A percentile compares a stretch with the other conserved stretches of the same genome.
Evolutionary conservation across 768 basidiomycete genomes (phyloP).

Genomic region (Zangia roseola): DNA sequence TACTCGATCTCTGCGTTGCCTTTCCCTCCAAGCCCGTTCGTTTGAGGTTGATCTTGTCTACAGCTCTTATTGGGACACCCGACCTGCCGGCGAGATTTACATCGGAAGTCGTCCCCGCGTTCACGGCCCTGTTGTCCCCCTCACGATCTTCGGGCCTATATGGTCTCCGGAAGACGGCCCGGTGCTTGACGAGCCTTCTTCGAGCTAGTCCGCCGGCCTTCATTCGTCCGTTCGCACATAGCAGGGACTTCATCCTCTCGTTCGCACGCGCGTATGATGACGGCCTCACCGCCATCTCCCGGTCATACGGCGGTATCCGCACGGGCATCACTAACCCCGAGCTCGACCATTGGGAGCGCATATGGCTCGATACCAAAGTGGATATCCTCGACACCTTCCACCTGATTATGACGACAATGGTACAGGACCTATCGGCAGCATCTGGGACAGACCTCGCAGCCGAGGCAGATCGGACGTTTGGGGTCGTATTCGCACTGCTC

Average conservation of each 20-base stretch:
- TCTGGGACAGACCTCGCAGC: slow-evolving; percentile 43
- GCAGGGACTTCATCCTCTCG: slow-evolving; percentile 51
- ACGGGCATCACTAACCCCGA: slow-evolving; percentile 23
- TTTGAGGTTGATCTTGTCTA: slow-evolving; percentile 43
- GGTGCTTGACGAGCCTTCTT: slow-evolving; percentile 56
- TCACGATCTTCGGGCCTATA: slow-evolving; percentile 53
- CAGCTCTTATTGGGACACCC: slow-evolving; percentile 36
- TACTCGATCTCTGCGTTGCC: slow-evolving; percentile 63
- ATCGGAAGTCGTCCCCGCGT: slow-evolving; percentile 54
- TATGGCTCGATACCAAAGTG: no score
- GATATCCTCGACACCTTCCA: no score
- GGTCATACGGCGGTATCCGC: slow-evolving; percentile 47
- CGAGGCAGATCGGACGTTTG: slow-evolving; percentile 55
- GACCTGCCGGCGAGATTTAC: slow-evolving; percentile 35
- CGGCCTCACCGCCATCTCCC: slow-evolving; percentile 53
- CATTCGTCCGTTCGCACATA: slow-evolving; percentile 50
- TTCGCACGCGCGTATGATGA: slow-evolving; percentile 61
- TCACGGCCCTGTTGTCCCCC: slow-evolving; percentile 48
- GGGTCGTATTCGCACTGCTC: slow-evolving; percentile 57
- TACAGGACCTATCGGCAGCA: slow-evolving; percentile 46
- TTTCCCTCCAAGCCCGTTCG: slow-evolving; percentile 50
- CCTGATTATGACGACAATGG: slow-evolving; percentile 47
- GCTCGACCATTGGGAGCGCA: slow-evolving; percentile 53
- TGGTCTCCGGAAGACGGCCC: slow-evolving; percentile 59
- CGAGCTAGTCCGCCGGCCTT: slow-evolving; percentile 48